Conservation (phyloP, 73 alveolate genomes). For the Tetrahymena malaccensis region DNA sequence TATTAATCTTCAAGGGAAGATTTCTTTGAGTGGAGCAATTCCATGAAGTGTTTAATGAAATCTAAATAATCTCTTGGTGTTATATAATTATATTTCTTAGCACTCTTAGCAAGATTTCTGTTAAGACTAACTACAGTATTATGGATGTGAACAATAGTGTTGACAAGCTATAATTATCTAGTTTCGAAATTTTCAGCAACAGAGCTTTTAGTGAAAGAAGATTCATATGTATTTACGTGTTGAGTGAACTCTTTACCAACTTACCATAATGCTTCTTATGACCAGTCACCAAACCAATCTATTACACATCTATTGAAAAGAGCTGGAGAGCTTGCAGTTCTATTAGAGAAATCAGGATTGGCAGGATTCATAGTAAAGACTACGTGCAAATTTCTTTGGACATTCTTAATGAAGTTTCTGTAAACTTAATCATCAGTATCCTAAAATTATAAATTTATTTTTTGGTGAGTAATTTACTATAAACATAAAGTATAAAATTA, state of each 20-base stretch:
- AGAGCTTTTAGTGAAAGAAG: slow-evolving; percentile 61
- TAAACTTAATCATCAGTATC: slow-evolving; percentile 97
- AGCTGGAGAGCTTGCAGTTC: slow-evolving; percentile 99
- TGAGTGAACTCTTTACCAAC: slow-evolving; percentile 84
- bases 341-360: slow-evolving; percentile 96
- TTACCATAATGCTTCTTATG: slow-evolving; percentile 83
- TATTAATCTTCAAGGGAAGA: slow-evolving; percentile 89
- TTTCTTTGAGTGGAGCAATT: slow-evolving; percentile 74
- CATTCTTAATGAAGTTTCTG: slow-evolving; percentile 89
- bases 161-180: slow-evolving; percentile 52
- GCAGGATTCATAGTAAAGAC: slow-evolving; percentile 99
- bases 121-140: slow-evolving; percentile 81
- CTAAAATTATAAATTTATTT: slow-evolving; percentile 68
- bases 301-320: slow-evolving; percentile 96
- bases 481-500: neutral
- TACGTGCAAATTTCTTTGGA: slow-evolving; percentile 95
- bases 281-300: slow-evolving; percentile 99
- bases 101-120: slow-evolving; percentile 74
- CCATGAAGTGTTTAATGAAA: slow-evolving; percentile 93
- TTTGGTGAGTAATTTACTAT: neutral
- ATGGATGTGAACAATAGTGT: slow-evolving; percentile 75
- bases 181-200: slow-evolving; percentile 36
- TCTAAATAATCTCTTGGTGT: slow-evolving; percentile 99
- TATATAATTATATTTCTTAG: slow-evolving; percentile 93
- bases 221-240: slow-evolving; percentile 65